Percentiles rank a stretch among this genome's conserved stretches.
Conservation (phyloP, 2,329 filamentous ascomycete genomes). For the Cordyceps cicadae region DNA sequence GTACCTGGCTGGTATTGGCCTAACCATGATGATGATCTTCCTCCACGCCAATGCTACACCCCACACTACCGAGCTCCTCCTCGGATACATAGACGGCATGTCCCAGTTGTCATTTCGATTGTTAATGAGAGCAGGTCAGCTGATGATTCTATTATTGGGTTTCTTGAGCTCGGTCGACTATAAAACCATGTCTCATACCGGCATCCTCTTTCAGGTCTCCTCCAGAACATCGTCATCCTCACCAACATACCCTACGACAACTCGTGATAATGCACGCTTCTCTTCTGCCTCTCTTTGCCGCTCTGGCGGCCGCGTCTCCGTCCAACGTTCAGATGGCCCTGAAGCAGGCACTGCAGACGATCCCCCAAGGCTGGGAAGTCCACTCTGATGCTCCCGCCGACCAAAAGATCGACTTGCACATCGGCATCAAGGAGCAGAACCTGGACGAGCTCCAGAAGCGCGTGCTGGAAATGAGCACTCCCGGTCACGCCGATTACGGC, state of each 20-base stretch:
- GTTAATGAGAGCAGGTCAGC: background rate
- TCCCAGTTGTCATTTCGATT: background rate
- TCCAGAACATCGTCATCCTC: background rate
- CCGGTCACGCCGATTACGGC: slow-evolving; percentile 9
- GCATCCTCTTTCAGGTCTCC: background rate
- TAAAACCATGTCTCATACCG: background rate
- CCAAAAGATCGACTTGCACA: slow-evolving; percentile 10
- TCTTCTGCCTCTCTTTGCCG: slow-evolving; percentile 9
- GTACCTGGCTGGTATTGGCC: background rate
- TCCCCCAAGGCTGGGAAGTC: slow-evolving; percentile 9
- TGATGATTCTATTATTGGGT: background rate
- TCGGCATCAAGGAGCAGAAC: slow-evolving; percentile 11
- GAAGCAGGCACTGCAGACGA: slow-evolving; percentile 9
- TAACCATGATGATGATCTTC: background rate
- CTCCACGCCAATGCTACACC: background rate
- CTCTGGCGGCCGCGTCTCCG: slow-evolving; percentile 11
- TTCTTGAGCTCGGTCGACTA: background rate
- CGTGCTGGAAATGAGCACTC: slow-evolving; percentile 5
- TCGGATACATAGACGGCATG: background rate
- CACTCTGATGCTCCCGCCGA: slow-evolving; percentile 8
- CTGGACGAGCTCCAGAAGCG: slow-evolving; percentile 10
- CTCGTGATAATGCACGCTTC: background rate
- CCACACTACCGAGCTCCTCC: background rate
- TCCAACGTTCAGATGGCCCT: slow-evolving; percentile 2
- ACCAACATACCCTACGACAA: background rate